These are phyloP conservation scores for Cucumis melo DNA, from an alignment of 306 rosid genomes.

Conservation along the genomic window DNA sequence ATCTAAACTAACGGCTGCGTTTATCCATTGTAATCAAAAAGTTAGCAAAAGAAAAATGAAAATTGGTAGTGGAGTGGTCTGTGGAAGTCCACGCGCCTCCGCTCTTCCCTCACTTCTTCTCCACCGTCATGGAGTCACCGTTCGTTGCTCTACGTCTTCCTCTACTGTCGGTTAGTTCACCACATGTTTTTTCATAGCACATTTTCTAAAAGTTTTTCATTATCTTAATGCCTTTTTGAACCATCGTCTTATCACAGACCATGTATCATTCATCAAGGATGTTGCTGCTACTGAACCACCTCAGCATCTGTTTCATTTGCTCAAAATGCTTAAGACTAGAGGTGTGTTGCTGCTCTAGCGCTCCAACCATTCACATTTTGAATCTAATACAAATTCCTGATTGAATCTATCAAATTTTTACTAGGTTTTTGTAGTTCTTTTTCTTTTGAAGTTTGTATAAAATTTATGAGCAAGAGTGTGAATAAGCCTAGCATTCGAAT, in stretches of 20 bases:
- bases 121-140: constrained; percentile 25
- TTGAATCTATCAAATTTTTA: neutral
- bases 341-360: constrained; percentile 30
- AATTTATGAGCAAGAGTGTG: neutral
- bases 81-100: constrained; percentile 48
- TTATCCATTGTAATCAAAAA: neutral
- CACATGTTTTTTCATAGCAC: neutral
- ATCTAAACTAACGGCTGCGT: neutral
- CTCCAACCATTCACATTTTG: neutral
- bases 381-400: neutral
- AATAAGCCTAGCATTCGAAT: neutral
- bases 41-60: constrained; percentile 25
- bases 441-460: neutral
- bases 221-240: neutral
- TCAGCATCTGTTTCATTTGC: constrained; percentile 50
- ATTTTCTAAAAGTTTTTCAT: neutral
- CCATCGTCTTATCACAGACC: constrained; percentile 35
- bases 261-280: constrained; percentile 68
- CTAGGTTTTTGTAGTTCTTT: neutral
- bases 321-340: constrained; percentile 52
- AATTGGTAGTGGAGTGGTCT: constrained; percentile 54
- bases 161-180: constrained; percentile 22
- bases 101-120: constrained; percentile 43
- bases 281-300: constrained; percentile 71
- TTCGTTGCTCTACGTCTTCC: constrained; percentile 35